A percentile compares a stretch with the other conserved stretches of the same genome.
These are phyloP conservation scores for Discostella stelligera DNA, from an alignment of 352 stramenopile species.

Conservation along the genomic window DNA sequence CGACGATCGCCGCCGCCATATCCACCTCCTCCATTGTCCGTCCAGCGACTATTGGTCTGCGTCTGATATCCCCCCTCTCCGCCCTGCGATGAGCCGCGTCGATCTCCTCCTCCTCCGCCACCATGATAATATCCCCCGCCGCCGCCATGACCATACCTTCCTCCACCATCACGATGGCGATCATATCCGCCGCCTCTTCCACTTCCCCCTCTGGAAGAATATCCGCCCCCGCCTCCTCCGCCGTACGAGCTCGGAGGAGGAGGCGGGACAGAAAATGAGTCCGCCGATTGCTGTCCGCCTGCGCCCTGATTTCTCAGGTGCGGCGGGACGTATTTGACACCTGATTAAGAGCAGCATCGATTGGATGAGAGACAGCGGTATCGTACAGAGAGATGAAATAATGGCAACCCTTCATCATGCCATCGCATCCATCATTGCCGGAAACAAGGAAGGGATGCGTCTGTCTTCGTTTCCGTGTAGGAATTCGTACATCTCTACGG, in stretches of 20 bases:
- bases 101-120: conserved; percentile 34
- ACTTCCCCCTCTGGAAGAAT: conserved; percentile 7
- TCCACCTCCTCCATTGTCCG: conserved; percentile 40
- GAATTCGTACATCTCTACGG: conserved; percentile 5
- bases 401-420: no score
- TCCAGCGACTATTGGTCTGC: conserved; percentile 60
- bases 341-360: conserved; percentile 22
- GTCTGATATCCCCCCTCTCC: conserved; percentile 28
- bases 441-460: no score
- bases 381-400: no score
- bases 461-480: neutral
- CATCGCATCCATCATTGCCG: no score
- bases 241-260: conserved; percentile 16
- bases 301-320: conserved; percentile 81
- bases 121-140: conserved; percentile 18
- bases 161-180: conserved; percentile 19
- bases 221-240: neutral
- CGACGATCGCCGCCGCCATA: conserved; percentile 46
- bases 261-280: conserved; percentile 7
- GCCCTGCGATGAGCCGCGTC: conserved; percentile 8
- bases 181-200: conserved; percentile 17
- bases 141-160: conserved; percentile 1
- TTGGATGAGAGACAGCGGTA: no score
- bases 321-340: conserved; percentile 82
- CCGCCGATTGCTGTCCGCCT: conserved; percentile 55